Base-by-base conservation (phyloP, 1,284 basidiomycete genomes). In the Heterobasidion irregulare region DNA sequence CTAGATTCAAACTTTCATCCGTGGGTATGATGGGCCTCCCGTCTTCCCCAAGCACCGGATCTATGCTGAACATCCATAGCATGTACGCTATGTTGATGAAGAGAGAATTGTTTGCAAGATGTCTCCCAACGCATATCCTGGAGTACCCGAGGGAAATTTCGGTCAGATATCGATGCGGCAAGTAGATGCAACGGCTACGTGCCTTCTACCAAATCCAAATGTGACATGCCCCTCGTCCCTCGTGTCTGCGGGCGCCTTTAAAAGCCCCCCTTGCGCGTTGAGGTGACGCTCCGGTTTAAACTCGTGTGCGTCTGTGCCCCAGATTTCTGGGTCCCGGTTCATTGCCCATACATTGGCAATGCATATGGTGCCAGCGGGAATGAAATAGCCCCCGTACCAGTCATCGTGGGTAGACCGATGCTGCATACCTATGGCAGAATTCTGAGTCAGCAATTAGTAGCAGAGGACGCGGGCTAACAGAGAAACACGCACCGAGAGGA, bases 281-380 rank as follows among this genome's bases (percentile, higher is more conserved):
- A 58, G 44, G 45, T 51, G 53, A 33, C 56, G 45, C n/a, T 52
- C 56, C 1, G 57, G 56, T 9, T 57, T 58, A 48, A 58, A 57
- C 34, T 58, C 34, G 9, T 44, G 32, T 0, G 56, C 56, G 12
- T 58, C 57, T 3, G 33, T 19, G 32, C 57, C 56, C 15, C 56
- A 58, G 34, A 58, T 52, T 44, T 58, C 56, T 16, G 38, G 45
- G 38, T 58, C 57, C 10, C 52, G 52, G 26, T 58, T 58, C 19
- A 57, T 56, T 19, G 47, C 36, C 64, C 59, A 64, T n/a, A 58
- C 52, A 36, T 64, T 64, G 15, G 56, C 49, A 9, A 63, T 51
- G 10, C 64, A 50, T 13, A 61, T 50, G 6, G 65, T 54, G 7
- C 62, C 62, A 47, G 60, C 62, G 6, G 66, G 66, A 13, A 66